Conservation (phyloP, 2,329 filamentous ascomycete species). For the Alternaria consortialis region DNA sequence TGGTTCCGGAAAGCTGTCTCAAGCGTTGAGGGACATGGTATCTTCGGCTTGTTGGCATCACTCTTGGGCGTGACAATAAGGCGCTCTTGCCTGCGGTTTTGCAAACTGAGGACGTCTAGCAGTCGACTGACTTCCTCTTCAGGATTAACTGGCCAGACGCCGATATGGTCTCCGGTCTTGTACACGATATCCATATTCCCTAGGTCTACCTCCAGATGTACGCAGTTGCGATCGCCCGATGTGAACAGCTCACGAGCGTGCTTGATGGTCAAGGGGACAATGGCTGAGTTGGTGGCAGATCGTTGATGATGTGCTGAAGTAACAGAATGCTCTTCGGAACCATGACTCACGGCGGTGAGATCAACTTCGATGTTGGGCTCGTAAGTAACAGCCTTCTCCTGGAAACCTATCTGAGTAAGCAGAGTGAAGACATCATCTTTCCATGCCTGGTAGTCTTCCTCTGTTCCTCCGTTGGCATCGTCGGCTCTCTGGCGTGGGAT, state of each 20-base stretch:
- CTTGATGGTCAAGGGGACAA: conserved; percentile 44
- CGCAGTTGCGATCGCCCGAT: conserved; percentile 50
- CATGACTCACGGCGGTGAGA: conserved; percentile 21
- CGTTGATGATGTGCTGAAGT: conserved; percentile 43
- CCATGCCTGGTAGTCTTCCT: conserved; percentile 56
- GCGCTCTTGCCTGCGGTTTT: conserved; percentile 22
- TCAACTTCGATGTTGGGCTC: conserved; percentile 42
- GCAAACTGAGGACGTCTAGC: conserved; percentile 39
- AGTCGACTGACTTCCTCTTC: conserved; percentile 50
- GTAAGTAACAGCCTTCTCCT: conserved; percentile 47
- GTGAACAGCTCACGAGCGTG: conserved; percentile 48
- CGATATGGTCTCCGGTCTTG: conserved; percentile 57
- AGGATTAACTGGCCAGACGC: conserved; percentile 54
- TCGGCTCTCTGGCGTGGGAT: conserved; percentile 51
- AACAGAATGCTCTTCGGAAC: conserved; percentile 19
- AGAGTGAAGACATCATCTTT: conserved; percentile 49
- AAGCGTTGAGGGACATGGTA: conserved; percentile 54
- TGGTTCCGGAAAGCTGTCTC: conserved; percentile 56
- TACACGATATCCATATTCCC: conserved; percentile 50
- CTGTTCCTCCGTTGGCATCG: conserved; percentile 54
- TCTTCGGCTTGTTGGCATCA: conserved; percentile 40
- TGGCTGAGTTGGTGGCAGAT: conserved; percentile 41
- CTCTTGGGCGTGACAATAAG: conserved; percentile 44
- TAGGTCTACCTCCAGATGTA: conserved; percentile 55
- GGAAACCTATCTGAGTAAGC: conserved; percentile 45